Base-by-base conservation (phyloP, 2,329 filamentous ascomycete genomes). In the Sporothrix euskadiensis region DNA sequence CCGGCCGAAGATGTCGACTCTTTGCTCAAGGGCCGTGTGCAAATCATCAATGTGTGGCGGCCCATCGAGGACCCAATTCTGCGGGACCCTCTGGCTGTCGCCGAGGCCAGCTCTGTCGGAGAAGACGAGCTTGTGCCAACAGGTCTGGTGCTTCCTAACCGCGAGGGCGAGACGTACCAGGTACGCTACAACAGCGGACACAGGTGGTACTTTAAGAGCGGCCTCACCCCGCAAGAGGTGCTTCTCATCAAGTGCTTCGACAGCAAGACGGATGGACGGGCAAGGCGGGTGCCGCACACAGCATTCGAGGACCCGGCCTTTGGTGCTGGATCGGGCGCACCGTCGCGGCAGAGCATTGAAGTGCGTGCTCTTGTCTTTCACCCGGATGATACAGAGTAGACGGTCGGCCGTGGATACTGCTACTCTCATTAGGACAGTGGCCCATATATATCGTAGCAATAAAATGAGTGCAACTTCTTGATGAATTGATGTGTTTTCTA, bases 1-100 rank as follows among this genome's bases (percentile, higher is more conserved):
- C 85, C 84, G 1, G 61, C 39, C 35, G 82, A 84, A 52, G 81
- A 84, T 47, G 83, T 84, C 0, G 80, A 82, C 0, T 78, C 80
- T 73, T 83, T 87, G 3, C 80, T 84, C 6, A 80, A 81, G 72
- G 82, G 82, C 0, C 83, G 86, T 0, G 85, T 84, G 71, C 86
- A 88, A 77, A 85, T 88, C 76, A 87, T 88, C 80, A 88, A 88
- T 75, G 84, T 77, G 32, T 87, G 85, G 85, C 82, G 85, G 0
- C 85, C 85, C 9, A 85, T 87, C 74, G 81, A 83, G 74, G 84
- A 65, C 35, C 59, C 84, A 0, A 84, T 90, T 47, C 79, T 81
- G 44, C 85, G 85, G 69, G 87, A 89, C 75, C 88, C 88, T 0
- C 81, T 89, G 0, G 84, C 85, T 8, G 81, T 90, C 3, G 86